Evolutionary conservation across 805 yeast genomes (phyloP).

Genomic region (Tetrapisispora nanseiensis): DNA sequence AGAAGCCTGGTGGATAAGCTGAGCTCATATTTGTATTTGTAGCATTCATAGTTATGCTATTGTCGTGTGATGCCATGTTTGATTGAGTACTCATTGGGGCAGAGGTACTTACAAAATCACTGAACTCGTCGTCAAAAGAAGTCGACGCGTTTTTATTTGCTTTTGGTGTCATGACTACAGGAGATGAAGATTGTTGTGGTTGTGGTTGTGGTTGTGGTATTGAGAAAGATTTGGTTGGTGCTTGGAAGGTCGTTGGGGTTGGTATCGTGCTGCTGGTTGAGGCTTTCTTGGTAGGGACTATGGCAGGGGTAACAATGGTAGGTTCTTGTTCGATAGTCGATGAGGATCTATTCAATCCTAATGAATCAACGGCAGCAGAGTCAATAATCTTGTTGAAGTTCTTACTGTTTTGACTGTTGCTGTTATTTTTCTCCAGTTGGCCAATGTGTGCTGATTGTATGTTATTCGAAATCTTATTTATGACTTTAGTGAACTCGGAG

Average conservation of each 20-base stretch:
- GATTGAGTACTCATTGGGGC: conserved; percentile 1
- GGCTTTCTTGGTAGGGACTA: conserved; percentile 17
- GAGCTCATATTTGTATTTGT: too few relatives aligned
- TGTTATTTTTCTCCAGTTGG: conserved; percentile 23
- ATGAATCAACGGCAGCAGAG: conserved; percentile 10
- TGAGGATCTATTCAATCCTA: neutral
- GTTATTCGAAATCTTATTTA: conserved; percentile 33
- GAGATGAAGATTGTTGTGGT: conserved; percentile 12
- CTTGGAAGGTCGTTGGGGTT: conserved; percentile 4
- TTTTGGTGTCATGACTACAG: too few relatives aligned
- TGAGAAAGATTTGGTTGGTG: neutral
- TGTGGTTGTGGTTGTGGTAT: neutral
- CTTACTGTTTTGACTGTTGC: conserved; percentile 12
- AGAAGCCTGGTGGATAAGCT: conserved; percentile 35
- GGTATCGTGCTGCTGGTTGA: neutral
- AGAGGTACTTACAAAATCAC: conserved; percentile 3
- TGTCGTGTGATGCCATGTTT: neutral
- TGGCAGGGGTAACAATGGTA: conserved; percentile 17
- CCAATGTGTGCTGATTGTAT: conserved; percentile 37
- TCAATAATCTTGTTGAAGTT: conserved; percentile 22
- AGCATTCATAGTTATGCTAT: too few relatives aligned
- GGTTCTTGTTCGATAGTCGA: conserved; percentile 1
- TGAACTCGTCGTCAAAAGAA: neutral
- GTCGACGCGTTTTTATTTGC: neutral
- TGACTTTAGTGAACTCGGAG: conserved; percentile 29